Conservation (phyloP, 805 yeast genomes). For the Metschnikowia noctiluminum region DNA sequence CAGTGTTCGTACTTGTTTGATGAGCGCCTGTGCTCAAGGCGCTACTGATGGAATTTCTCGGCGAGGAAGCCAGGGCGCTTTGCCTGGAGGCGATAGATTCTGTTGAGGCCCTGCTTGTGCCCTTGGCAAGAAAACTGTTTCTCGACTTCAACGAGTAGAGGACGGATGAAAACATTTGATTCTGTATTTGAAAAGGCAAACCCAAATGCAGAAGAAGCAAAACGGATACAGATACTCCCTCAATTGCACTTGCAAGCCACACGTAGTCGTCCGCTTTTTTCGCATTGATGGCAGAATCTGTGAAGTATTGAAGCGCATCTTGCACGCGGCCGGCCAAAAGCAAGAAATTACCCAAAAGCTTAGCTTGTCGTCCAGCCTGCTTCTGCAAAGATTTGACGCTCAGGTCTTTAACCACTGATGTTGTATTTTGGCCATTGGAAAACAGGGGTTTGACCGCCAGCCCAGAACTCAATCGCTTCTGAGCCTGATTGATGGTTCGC, state of each 20-base stretch:
- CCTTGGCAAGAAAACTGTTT: constrained; percentile 17
- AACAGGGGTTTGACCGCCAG: constrained; percentile 35
- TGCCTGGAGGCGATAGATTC: constrained; percentile 17
- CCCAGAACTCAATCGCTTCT: constrained; percentile 42
- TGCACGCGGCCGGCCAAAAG: constrained; percentile 74
- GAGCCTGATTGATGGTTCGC: constrained; percentile 39
- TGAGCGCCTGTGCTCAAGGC: constrained; percentile 20
- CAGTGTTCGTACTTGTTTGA: constrained; percentile 27
- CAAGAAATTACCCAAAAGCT: constrained; percentile 72
- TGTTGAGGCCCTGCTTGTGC: constrained; percentile 50
- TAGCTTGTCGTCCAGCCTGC: constrained; percentile 69
- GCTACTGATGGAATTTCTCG: constrained; percentile 33
- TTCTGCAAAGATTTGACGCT: constrained; percentile 38
- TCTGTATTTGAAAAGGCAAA: constrained; percentile 48
- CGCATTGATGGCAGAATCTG: constrained; percentile 64
- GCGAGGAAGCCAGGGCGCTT: constrained; percentile 21
- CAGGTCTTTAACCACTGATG: constrained; percentile 19
- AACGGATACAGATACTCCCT: constrained; percentile 68
- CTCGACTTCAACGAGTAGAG: constrained; percentile 32
- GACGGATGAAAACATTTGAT: constrained; percentile 29
- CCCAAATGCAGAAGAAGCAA: constrained; percentile 57
- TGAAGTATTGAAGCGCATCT: constrained; percentile 68
- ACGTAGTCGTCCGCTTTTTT: constrained; percentile 67
- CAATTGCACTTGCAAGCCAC: constrained; percentile 89
- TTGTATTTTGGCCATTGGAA: constrained; percentile 11